Evolutionary conservation across 805 yeast genomes (phyloP).

Genomic region (Teunomyces cretensis): DNA sequence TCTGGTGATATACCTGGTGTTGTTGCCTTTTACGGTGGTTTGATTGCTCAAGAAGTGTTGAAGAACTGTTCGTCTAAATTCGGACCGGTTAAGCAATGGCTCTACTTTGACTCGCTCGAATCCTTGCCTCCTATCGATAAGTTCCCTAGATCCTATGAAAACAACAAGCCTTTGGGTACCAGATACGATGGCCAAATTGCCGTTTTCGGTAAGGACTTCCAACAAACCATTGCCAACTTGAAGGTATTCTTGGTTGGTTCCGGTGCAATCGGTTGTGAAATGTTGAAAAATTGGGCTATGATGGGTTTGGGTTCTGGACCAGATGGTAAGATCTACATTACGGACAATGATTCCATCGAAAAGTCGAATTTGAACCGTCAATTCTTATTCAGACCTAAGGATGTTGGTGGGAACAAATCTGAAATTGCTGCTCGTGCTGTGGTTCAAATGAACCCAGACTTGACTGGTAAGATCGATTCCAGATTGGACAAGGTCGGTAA

Average conservation of each 20-base stretch:
- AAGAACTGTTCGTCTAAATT: constrained; percentile 95
- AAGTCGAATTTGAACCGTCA: constrained; percentile 95
- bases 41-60: constrained; percentile 93
- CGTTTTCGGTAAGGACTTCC: constrained; percentile 81
- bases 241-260: constrained; percentile 92
- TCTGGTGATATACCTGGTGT: constrained; percentile 90
- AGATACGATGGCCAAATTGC: constrained; percentile 97
- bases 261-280: constrained; percentile 99
- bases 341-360: constrained; percentile 95
- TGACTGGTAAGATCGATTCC: constrained; percentile 73
- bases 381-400: constrained; percentile 89
- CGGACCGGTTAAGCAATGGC: constrained; percentile 86
- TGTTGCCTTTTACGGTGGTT: constrained; percentile 88
- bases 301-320: constrained; percentile 94
- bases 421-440: constrained; percentile 90
- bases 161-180: constrained; percentile 71
- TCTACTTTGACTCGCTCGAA: constrained; percentile 93
- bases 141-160: constrained; percentile 64
- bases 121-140: constrained; percentile 66
- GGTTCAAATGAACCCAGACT: constrained; percentile 78
- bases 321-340: constrained; percentile 76
- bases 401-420: constrained; percentile 89
- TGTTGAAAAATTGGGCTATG: constrained; percentile 97
- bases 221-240: constrained; percentile 69
- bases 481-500: constrained; percentile 86